Evolutionary conservation across 129 eudicot genomes (phyloP).

Genomic region (Chrysanthemum lavandulifolium): DNA sequence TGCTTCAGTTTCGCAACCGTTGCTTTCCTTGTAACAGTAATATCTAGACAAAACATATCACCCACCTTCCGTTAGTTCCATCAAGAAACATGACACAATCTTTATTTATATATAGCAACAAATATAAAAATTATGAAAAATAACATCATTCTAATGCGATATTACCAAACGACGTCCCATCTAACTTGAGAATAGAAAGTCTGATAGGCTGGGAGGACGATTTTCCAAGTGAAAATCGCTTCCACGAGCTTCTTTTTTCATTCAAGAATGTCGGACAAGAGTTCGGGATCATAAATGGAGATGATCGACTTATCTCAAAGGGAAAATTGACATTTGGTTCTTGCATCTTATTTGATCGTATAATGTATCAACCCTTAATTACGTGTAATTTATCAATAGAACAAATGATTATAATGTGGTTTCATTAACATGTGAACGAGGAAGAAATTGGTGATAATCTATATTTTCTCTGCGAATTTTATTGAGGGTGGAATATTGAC

Average conservation of each 20-base stretch:
- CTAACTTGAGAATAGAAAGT: slow-evolving; percentile 67
- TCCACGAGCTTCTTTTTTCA: slow-evolving; percentile 38
- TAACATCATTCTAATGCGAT: not conserved
- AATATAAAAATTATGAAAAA: not conserved
- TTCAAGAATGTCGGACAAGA: slow-evolving; percentile 26
- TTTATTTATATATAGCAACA: not conserved
- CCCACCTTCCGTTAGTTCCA: not conserved
- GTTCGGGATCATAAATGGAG: slow-evolving; percentile 25
- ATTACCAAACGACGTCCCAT: slow-evolving; percentile 73
- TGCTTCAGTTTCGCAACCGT: slow-evolving; percentile 67
- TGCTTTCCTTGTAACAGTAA: slow-evolving; percentile 55
- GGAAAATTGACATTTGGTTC: not conserved
- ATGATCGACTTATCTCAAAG: slow-evolving; percentile 28
- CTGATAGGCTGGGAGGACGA: slow-evolving; percentile 54
- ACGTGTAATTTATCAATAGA: not conserved
- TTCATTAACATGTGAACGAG: not conserved
- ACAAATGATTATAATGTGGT: not conserved
- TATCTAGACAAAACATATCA: slow-evolving; percentile 31
- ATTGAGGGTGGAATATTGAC: not conserved
- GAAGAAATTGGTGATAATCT: not conserved
- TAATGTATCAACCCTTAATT: slow-evolving; percentile 31
- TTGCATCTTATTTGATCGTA: slow-evolving; percentile 20
- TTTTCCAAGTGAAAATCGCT: slow-evolving; percentile 50
- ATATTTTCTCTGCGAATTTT: slow-evolving; percentile 18
- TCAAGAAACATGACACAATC: not conserved